phyloP scores from a whole-genome alignment of 306 rosid species.

The Inga oerstediana region DNA sequence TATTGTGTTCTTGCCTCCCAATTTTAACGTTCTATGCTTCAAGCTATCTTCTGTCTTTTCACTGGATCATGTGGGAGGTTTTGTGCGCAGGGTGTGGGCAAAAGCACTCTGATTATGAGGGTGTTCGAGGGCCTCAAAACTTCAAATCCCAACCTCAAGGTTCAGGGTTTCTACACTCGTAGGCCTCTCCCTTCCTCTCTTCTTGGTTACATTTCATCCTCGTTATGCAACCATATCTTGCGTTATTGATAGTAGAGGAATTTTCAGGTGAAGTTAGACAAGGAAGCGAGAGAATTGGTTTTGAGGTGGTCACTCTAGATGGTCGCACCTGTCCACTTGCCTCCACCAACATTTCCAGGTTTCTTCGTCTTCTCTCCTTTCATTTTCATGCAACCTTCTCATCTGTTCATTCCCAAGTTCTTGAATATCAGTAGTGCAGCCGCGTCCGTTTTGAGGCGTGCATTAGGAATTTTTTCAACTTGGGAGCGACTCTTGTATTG shows the following conservation, averaged over 20 bases:
- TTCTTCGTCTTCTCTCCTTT: not conserved
- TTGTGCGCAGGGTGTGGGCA: conserved; percentile 72
- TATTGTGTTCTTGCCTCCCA: not conserved
- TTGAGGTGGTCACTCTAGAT: conserved; percentile 77
- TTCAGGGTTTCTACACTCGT: conserved; percentile 87
- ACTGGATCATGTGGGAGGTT: not conserved
- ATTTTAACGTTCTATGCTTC: not conserved
- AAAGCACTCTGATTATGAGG: conserved; percentile 67
- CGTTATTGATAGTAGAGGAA: not conserved
- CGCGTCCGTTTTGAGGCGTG: not conserved
- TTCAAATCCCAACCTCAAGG: conserved; percentile 61
- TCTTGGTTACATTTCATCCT: not conserved
- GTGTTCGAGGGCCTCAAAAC: conserved; percentile 60
- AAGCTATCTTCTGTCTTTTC: not conserved
- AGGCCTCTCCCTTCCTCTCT: conserved; percentile 22
- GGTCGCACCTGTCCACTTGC: conserved; percentile 76
- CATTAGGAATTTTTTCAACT: not conserved
- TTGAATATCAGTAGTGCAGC: not conserved
- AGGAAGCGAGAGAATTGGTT: conserved; percentile 67
- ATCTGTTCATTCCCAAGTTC: not conserved
- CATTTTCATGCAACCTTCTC: not conserved
- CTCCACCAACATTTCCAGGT: conserved; percentile 64
- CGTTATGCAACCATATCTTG: not conserved
- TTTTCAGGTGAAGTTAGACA: conserved; percentile 72
- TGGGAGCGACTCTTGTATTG: not conserved